phyloP scores from a whole-genome alignment of 148 eudicot species.

The Camellia granthamiana region DNA sequence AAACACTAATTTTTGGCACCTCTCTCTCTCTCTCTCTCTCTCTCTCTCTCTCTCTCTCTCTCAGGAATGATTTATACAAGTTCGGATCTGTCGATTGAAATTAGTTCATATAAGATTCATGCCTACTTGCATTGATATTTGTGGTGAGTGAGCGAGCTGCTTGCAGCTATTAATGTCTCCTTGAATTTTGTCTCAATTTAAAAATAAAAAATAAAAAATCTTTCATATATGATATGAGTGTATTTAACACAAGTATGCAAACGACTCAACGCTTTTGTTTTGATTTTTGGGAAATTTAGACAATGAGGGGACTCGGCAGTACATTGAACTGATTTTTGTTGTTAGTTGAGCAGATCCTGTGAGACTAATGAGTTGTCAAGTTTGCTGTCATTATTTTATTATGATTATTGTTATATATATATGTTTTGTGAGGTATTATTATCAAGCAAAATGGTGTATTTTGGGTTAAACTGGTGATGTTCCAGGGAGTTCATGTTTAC shows the following conservation, averaged over 20 bases:
- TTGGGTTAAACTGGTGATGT: background rate
- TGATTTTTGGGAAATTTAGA: no score
- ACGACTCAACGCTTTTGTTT: background rate
- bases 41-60: background rate
- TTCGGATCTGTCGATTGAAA: conserved; percentile 33
- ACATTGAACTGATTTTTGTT: background rate
- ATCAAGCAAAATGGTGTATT: background rate
- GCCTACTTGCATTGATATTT: conserved; percentile 39
- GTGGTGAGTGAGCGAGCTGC: conserved; percentile 33
- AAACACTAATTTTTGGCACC: conserved; percentile 6
- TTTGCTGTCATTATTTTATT: background rate
- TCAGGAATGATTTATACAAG: conserved; percentile 19
- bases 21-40: background rate
- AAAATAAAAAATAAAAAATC: no score
- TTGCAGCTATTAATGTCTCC: conserved; percentile 32
- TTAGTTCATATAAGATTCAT: conserved; percentile 26
- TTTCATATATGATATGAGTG: background rate
- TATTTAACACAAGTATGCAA: background rate
- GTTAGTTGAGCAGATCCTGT: background rate
- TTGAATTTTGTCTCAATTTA: conserved; percentile 20
- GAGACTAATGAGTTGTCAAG: background rate
- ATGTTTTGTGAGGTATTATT: background rate
- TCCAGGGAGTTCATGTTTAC: background rate
- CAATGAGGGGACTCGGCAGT: background rate
- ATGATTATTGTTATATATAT: background rate